Evolutionary conservation across 2,329 filamentous ascomycete genomes (phyloP).

Genomic region (Arthroderma sp.): DNA sequence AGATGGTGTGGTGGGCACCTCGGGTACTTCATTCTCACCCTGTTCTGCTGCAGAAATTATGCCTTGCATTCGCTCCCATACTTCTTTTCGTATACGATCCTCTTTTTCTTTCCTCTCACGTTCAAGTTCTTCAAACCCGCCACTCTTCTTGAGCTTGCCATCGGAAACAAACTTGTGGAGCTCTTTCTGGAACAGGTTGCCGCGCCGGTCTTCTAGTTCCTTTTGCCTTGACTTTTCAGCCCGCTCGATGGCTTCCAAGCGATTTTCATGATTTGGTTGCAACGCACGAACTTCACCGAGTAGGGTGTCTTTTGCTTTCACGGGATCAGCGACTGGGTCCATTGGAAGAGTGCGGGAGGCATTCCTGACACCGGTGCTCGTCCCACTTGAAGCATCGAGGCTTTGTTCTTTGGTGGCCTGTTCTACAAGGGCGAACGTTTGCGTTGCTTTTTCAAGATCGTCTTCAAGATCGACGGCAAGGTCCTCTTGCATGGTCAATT

Average conservation of each 20-base stretch:
- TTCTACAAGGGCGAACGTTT: conserved; percentile 90
- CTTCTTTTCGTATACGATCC: conserved; percentile 70
- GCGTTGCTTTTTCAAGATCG: conserved; percentile 84
- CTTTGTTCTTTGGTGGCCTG: conserved; percentile 96
- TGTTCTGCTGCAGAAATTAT: conserved; percentile 31
- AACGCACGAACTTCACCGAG: conserved; percentile 86
- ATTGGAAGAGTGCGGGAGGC: conserved; percentile 40
- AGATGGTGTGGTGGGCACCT: not conserved
- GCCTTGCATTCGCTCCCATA: conserved; percentile 41
- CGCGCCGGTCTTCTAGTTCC: conserved; percentile 63
- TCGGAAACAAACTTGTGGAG: conserved; percentile 74
- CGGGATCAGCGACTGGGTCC: conserved; percentile 51
- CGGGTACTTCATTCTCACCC: not conserved
- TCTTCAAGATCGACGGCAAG: conserved; percentile 83
- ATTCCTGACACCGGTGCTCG: conserved; percentile 31
- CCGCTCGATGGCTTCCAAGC: conserved; percentile 91
- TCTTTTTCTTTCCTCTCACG: conserved; percentile 72
- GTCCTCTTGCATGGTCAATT: conserved; percentile 93
- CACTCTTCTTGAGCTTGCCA: conserved; percentile 87
- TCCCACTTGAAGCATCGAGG: conserved; percentile 45
- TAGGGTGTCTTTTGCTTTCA: conserved; percentile 76
- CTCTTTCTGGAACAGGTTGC: conserved; percentile 73
- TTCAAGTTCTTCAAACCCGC: conserved; percentile 88
- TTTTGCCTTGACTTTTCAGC: conserved; percentile 83
- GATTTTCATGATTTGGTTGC: conserved; percentile 84